These are phyloP conservation scores for Ustilago crameri DNA, from an alignment of 1,284 basidiomycete species.

Conservation along the genomic window DNA sequence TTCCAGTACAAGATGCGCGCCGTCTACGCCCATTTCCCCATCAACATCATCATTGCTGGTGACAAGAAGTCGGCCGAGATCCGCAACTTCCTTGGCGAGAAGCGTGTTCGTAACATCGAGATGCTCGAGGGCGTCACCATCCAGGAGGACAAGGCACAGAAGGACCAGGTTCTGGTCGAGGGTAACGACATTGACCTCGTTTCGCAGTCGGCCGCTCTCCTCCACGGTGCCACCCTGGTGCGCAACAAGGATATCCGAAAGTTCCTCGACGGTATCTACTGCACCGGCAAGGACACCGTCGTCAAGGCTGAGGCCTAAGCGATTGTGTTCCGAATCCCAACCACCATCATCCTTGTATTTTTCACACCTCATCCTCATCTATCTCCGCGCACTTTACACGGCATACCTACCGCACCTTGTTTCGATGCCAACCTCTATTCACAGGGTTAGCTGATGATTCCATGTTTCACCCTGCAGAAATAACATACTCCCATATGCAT, in stretches of 20 bases:
- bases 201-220: constrained; percentile 66
- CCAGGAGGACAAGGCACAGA: constrained; percentile 90
- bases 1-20: constrained; percentile 92
- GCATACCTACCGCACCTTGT: constrained; percentile 14
- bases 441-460: constrained; percentile 21
- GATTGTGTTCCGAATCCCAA: neutral
- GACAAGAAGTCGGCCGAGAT: constrained; percentile 86
- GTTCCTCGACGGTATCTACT: constrained; percentile 79
- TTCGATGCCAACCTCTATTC: constrained; percentile 9
- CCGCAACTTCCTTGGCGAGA: constrained; percentile 97
- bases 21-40: constrained; percentile 99
- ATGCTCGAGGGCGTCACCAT: constrained; percentile 92
- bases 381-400: constrained; percentile 4
- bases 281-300: constrained; percentile 78
- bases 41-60: constrained; percentile 97
- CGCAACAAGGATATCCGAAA: constrained; percentile 72
- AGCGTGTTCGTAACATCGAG: constrained; percentile 86
- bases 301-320: constrained; percentile 74
- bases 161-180: constrained; percentile 75
- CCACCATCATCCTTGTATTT: constrained; percentile 1
- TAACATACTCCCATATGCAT: constrained; percentile 30
- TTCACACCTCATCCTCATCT: constrained; percentile 3
- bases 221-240: constrained; percentile 67
- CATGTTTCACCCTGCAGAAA: constrained; percentile 33
- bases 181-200: constrained; percentile 72